Percentiles rank a stretch among this genome's conserved stretches.
These are phyloP conservation scores for Zygoascus flipseniorum DNA, from an alignment of 805 yeast species.

Conservation along the genomic window DNA sequence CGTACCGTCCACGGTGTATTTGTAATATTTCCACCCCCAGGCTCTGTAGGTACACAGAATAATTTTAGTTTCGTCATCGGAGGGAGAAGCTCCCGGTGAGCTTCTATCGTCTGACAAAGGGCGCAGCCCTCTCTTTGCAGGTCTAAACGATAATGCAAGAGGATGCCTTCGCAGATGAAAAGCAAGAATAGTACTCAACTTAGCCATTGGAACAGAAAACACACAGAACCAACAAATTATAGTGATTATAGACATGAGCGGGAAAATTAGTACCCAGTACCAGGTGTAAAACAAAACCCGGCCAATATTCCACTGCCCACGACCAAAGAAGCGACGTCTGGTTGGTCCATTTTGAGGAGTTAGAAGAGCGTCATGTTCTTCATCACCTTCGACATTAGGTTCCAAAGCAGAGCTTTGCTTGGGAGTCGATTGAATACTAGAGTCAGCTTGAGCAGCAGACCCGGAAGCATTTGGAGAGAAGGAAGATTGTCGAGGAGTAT, in stretches of 20 bases:
- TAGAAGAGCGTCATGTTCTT: conserved; percentile 5
- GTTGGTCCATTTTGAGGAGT: neutral
- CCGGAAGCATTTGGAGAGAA: neutral
- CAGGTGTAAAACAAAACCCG: conserved; percentile 65
- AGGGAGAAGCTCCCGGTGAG: neutral
- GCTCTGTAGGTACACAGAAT: conserved; percentile 87
- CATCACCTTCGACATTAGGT: conserved; percentile 2
- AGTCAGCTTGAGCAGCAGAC: neutral
- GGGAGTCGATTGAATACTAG: neutral
- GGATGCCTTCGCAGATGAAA: conserved; percentile 86
- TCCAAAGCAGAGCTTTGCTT: neutral
- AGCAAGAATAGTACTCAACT: conserved; percentile 57
- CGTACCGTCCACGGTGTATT: conserved; percentile 93
- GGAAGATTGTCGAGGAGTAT: neutral
- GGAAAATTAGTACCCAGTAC: conserved; percentile 64
- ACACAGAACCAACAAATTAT: conserved; percentile 71
- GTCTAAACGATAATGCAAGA: conserved; percentile 62
- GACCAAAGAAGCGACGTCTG: conserved; percentile 61
- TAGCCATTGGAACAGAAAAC: conserved; percentile 90
- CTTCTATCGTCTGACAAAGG: neutral
- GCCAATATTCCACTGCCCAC: conserved; percentile 87
- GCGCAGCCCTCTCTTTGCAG: conserved; percentile 23
- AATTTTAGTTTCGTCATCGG: conserved; percentile 38
- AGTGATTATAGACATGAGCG: conserved; percentile 49
- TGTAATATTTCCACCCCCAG: conserved; percentile 87